Evolutionary conservation across 768 basidiomycete genomes (phyloP).

Genomic region (Macrolepiota fuliginosa): DNA sequence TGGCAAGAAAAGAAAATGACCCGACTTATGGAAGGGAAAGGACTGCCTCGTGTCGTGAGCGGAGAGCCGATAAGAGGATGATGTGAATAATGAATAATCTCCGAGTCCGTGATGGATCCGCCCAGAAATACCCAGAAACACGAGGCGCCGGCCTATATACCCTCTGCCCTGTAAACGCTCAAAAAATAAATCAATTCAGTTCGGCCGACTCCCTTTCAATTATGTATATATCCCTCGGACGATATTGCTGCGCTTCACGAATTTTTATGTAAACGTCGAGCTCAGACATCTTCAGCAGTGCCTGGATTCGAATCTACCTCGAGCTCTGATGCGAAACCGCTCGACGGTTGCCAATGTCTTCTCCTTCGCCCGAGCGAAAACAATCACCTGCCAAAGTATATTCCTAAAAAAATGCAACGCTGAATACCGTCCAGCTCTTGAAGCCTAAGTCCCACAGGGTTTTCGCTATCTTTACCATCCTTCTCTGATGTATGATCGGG

Average conservation of each 20-base stretch:
- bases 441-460: not conserved
- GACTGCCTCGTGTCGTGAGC: slow-evolving; percentile 39
- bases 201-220: not conserved
- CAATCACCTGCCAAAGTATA: not conserved
- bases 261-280: not conserved
- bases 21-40: slow-evolving; percentile 27
- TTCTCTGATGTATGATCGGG: slow-evolving; percentile 5
- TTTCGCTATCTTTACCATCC: not conserved
- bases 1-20: slow-evolving; percentile 30
- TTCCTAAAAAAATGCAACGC: not conserved
- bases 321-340: not conserved
- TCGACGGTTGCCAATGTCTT: not conserved
- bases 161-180: slow-evolving; percentile 12
- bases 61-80: slow-evolving; percentile 22
- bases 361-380: not conserved
- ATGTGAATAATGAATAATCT: slow-evolving; percentile 8
- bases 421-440: not conserved
- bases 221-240: not conserved
- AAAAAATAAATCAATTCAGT: not conserved
- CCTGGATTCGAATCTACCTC: not conserved
- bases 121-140: slow-evolving; percentile 9
- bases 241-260: not conserved
- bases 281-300: not conserved
- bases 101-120: slow-evolving; percentile 27
- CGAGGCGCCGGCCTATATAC: slow-evolving; percentile 3